Evolutionary conservation across 164 flowering plant species (phyloP).

Genomic region (Aristolochia contorta): DNA sequence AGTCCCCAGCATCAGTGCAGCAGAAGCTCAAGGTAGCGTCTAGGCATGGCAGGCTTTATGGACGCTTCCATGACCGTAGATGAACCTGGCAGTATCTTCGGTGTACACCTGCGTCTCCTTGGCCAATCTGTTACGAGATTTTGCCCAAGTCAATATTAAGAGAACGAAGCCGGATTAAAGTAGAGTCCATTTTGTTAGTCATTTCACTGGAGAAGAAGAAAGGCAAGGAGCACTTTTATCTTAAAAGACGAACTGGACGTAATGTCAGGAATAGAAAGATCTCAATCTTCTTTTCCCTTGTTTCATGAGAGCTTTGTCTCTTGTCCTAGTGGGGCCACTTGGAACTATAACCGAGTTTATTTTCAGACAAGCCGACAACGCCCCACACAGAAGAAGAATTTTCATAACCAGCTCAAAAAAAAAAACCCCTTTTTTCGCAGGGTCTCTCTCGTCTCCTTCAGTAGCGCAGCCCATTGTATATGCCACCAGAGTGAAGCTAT

Average conservation of each 20-base stretch:
- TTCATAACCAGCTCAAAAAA: no score
- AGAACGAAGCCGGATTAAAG: background rate
- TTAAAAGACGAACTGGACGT: background rate
- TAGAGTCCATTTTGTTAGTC: background rate
- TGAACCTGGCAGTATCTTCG: conserved; percentile 77
- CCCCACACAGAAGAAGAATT: no score
- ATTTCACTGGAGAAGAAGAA: background rate
- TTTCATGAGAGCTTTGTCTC: no score
- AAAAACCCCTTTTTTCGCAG: no score
- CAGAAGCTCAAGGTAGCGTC: background rate
- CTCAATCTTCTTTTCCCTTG: no score
- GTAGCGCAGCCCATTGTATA: no score
- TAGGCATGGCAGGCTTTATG: conserved; percentile 18
- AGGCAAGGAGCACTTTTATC: background rate
- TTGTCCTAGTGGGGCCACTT: no score
- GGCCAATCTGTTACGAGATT: conserved; percentile 33
- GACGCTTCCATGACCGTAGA: conserved; percentile 66
- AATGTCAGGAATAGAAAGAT: background rate
- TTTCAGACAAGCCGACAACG: background rate
- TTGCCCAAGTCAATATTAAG: background rate
- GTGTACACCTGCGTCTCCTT: conserved; percentile 88
- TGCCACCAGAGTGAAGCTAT: no score
- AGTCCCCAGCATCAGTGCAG: no score
- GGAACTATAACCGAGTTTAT: no score
- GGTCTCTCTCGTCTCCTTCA: no score